phyloP scores from a whole-genome alignment of 148 eudicot genomes.

The Simmondsia chinensis region DNA sequence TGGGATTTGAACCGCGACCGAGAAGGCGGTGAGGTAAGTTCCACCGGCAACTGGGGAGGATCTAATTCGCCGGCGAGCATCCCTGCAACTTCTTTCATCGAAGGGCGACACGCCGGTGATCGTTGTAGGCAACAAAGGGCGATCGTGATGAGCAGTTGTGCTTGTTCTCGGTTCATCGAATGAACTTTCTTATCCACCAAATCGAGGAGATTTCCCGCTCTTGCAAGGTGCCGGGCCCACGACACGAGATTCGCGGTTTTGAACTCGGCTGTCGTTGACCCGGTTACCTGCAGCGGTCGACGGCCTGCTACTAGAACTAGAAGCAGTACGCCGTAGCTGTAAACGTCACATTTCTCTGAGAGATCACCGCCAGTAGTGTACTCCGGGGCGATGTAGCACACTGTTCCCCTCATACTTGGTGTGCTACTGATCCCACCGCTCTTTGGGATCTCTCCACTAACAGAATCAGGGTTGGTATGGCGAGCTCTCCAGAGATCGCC shows the following conservation, averaged over 20 bases:
- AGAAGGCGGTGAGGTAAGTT: slow-evolving; percentile 58
- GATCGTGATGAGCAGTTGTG: slow-evolving; percentile 51
- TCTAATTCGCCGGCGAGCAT: slow-evolving; percentile 80
- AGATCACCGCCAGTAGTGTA: slow-evolving; percentile 61
- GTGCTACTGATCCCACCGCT: slow-evolving; percentile 88
- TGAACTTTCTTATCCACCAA: slow-evolving; percentile 54
- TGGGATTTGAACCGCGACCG: slow-evolving; percentile 44
- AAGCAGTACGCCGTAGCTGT: slow-evolving; percentile 76
- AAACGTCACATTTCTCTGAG: slow-evolving; percentile 89
- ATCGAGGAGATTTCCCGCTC: slow-evolving; percentile 84
- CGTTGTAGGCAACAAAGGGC: slow-evolving; percentile 88
- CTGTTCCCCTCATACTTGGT: slow-evolving; percentile 94
- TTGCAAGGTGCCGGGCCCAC: slow-evolving; percentile 86
- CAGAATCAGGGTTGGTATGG: slow-evolving; percentile 45
- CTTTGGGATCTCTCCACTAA: slow-evolving; percentile 61
- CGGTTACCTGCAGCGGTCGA: slow-evolving; percentile 77
- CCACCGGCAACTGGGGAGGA: slow-evolving; percentile 62
- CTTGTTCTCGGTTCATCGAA: slow-evolving; percentile 48
- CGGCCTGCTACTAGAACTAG: slow-evolving; percentile 76
- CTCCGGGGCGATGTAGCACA: slow-evolving; percentile 89
- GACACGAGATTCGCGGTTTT: slow-evolving; percentile 82
- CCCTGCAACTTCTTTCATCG: slow-evolving; percentile 87
- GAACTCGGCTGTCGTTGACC: slow-evolving; percentile 80
- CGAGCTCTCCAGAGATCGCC: slow-evolving; percentile 66
- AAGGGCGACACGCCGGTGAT: slow-evolving; percentile 59